Evolutionary conservation across 2,329 filamentous ascomycete species (phyloP), one percentile per base, ranked within the genome.

Genomic region (Lasiodiplodia citricola): DNA sequence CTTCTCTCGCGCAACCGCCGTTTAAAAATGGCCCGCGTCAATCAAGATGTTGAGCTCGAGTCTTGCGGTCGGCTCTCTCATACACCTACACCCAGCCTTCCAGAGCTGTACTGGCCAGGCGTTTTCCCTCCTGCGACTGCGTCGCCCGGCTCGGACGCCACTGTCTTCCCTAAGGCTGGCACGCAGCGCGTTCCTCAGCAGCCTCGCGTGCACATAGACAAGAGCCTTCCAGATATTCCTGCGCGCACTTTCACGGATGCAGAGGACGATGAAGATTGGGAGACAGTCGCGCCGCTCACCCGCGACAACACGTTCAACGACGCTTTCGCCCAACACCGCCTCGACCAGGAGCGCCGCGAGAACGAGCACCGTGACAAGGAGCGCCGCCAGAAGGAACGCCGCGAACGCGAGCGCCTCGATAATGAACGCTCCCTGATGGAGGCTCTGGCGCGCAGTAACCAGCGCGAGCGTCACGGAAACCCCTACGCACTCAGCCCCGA

Each of bases 401-500:
- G 86, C 75, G 86, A 87, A 71, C 72, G 87, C 11, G 85, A 85
- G 7, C 84, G 83, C 67, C 84, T 8, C 44, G 44, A 47, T 8
- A 47, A 47, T 3, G 44, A 47, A 11, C 44, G 44, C 18, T 47
- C 44, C n/a, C 44, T 47, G 6, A 18, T 47, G 3, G 44, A 47
- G 11, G 44, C 44, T 3, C 44, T 47, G 8, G 44, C 10, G 13
- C 44, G 44, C 18, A n/a, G 44, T 8, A 8, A 21, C 18, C n/a
- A 47, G 44, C 44, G 44, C 44, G 44, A 21, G 44, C 44, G 44
- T 47, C 18, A 4, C 44, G 44, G 7, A 18, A 47, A 47, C n/a
- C 44, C 44, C 18, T 47, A 47, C n/a, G 18, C 21, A 10, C 44
- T 47, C 44, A 47, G 44, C 44, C 44, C 44, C n/a, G 18, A 21